phyloP scores from a whole-genome alignment of 2,329 filamentous ascomycete genomes.

The Talaromyces albobiverticillius region DNA sequence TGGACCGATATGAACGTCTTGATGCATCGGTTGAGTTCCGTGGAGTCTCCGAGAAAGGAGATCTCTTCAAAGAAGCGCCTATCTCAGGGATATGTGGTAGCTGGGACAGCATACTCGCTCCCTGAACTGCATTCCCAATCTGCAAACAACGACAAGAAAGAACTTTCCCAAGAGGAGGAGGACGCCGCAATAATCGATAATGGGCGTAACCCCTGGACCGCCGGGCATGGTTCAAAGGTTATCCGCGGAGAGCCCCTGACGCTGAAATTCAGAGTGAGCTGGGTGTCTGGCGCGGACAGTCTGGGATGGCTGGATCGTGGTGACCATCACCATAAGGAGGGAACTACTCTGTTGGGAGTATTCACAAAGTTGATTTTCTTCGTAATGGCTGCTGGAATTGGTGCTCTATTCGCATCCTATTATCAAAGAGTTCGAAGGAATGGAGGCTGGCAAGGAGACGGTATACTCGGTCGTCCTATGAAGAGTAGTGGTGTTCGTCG shows the following conservation, averaged over 20 bases:
- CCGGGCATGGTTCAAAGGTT: conserved; percentile 58
- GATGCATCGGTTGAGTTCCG: conserved; percentile 57
- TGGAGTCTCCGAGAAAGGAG: conserved; percentile 30
- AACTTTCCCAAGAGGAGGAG: conserved; percentile 32
- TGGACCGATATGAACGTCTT: conserved; percentile 87
- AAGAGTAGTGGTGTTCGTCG: conserved; percentile 29
- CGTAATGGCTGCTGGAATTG: conserved; percentile 32
- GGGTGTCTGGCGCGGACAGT: conserved; percentile 53
- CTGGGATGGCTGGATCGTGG: conserved; percentile 35
- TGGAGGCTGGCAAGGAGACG: conserved; percentile 43
- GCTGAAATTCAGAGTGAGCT: conserved; percentile 75
- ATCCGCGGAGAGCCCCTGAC: conserved; percentile 85
- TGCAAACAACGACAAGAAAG: conserved; percentile 14
- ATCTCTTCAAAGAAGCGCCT: neutral
- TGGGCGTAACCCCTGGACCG: conserved; percentile 47
- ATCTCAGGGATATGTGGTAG: conserved; percentile 74
- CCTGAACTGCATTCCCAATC: conserved; percentile 60
- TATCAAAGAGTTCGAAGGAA: conserved; percentile 32
- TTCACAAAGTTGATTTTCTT: conserved; percentile 35
- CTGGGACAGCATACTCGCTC: conserved; percentile 81
- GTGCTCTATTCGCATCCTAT: conserved; percentile 34
- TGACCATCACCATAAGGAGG: conserved; percentile 8
- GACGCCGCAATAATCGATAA: conserved; percentile 41
- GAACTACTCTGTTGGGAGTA: conserved; percentile 16
- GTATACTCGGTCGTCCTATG: conserved; percentile 47